A percentile compares a stretch with the other conserved stretches of the same genome.
Conservation (phyloP, 2,329 filamentous ascomycete genomes). For the Teratosphaeriaceae sp. region DNA sequence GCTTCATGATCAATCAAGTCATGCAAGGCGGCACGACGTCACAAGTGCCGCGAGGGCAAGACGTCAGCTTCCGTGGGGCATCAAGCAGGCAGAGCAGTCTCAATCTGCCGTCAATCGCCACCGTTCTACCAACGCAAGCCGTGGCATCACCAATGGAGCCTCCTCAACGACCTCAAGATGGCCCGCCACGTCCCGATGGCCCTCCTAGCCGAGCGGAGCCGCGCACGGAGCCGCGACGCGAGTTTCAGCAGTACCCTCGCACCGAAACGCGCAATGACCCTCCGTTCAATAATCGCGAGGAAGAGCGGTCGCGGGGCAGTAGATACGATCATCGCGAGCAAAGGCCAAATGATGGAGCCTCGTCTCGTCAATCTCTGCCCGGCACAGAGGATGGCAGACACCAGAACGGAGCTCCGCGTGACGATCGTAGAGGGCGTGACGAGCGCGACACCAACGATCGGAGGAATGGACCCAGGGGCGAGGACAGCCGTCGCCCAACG, state of each 20-base stretch:
- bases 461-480: conserved; percentile 11
- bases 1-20: conserved; percentile 21
- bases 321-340: conserved; percentile 24
- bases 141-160: conserved; percentile 19
- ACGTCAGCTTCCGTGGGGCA: conserved; percentile 27
- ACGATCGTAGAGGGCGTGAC: conserved; percentile 20
- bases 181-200: conserved; percentile 9
- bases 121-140: conserved; percentile 2
- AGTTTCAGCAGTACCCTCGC: conserved; percentile 16
- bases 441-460: conserved; percentile 13
- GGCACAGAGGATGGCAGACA: conserved; percentile 18
- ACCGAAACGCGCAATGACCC: conserved; percentile 7
- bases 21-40: conserved; percentile 4
- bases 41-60: conserved; percentile 13
- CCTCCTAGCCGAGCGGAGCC: conserved; percentile 9
- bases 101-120: conserved; percentile 9
- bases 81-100: conserved; percentile 16
- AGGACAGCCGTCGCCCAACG: conserved; percentile 5
- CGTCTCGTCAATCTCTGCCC: conserved; percentile 15
- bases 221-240: conserved; percentile 9
- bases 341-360: conserved; percentile 16
- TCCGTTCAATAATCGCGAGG: conserved; percentile 17
- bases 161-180: conserved; percentile 6
- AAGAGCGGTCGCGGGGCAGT: conserved; percentile 20
- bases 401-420: conserved; percentile 15